phyloP scores from a whole-genome alignment of 805 yeast species.

The Pachysolen tannophilus region DNA sequence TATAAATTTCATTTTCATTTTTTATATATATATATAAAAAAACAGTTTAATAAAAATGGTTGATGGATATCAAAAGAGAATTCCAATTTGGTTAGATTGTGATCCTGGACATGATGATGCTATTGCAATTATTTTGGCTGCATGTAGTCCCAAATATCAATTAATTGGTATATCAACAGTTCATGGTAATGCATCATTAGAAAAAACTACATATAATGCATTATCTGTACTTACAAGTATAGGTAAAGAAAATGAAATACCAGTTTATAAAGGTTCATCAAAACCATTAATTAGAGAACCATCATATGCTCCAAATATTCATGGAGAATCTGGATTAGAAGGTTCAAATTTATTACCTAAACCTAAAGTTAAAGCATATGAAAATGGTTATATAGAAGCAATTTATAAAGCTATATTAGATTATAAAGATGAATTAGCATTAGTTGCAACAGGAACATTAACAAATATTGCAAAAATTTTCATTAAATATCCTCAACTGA shows the following conservation, averaged over 20 bases:
- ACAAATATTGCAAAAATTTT: constrained; percentile 30
- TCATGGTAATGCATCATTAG: constrained; percentile 62
- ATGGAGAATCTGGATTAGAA: constrained; percentile 71
- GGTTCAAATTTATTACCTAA: constrained; percentile 58
- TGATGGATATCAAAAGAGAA: constrained; percentile 17
- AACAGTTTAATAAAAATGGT: constrained; percentile 1
- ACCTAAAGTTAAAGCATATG: constrained; percentile 24
- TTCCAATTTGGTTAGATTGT: constrained; percentile 84
- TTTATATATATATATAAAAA: neutral
- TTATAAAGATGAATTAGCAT: constrained; percentile 21
- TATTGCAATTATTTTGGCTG: constrained; percentile 60
- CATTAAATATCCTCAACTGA: constrained; percentile 22
- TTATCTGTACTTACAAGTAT: constrained; percentile 59
- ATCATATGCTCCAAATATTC: constrained; percentile 52
- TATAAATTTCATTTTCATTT: neutral
- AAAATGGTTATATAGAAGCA: constrained; percentile 20
- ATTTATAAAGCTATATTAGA: constrained; percentile 20
- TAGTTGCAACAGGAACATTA: constrained; percentile 33
- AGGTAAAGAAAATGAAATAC: constrained; percentile 36
- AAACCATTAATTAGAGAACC: constrained; percentile 47
- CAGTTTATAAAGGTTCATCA: constrained; percentile 60
- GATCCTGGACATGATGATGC: constrained; percentile 93
- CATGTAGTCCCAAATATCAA: constrained; percentile 49
- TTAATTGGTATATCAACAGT: constrained; percentile 68
- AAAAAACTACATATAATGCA: constrained; percentile 62